Base-by-base conservation (phyloP, 768 basidiomycete species). In the Lentinula sp. region DNA sequence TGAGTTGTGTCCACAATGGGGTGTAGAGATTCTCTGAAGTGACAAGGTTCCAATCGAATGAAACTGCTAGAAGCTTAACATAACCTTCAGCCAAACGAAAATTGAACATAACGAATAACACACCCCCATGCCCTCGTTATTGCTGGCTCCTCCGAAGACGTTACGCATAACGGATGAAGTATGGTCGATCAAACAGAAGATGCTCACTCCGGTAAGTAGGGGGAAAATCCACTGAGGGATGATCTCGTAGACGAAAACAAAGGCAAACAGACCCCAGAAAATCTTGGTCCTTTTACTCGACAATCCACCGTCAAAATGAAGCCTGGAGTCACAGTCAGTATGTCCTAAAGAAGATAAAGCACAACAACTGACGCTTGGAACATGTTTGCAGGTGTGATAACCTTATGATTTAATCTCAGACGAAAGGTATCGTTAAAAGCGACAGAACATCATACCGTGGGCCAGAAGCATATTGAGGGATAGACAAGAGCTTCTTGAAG, bases 181-280 rank as follows among this genome's bases (percentile, higher is more conserved):
- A 45, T 61, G 61, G 52, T 62, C 59, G 15, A 67, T 65, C 54
- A 77, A 63, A 60, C 75, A 76, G 66, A 74, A 69, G 60, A 77
- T 71, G 50, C 68, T 69, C 52, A 67, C 50, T n/a, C 57, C 71
- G 67, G 69, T 67, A 15, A 71, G 60, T 9, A 67, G 43, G n/a
- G 66, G 68, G 65, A 70, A 77, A 65, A 69, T 69, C 71, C 72
- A 77, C 66, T 77, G 74, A 37, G 76, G 77, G 41, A 77, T 64
- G 63, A 76, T 75, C 63, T 74, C 72, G 68, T 70, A 75, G 64
- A 63, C 62, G 60, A 73, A 72, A 55, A 73, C 69, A 54, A 59
- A 67, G 39, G 63, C 41, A 56, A 78, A 78, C 45, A 75, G 70
- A 20, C 64, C 68, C 76, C 76, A 78, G 70, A 78, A 78, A 39